These are phyloP conservation scores for Cardiospermum halicacabum DNA, from an alignment of 345 rosid species.

Conservation along the genomic window DNA sequence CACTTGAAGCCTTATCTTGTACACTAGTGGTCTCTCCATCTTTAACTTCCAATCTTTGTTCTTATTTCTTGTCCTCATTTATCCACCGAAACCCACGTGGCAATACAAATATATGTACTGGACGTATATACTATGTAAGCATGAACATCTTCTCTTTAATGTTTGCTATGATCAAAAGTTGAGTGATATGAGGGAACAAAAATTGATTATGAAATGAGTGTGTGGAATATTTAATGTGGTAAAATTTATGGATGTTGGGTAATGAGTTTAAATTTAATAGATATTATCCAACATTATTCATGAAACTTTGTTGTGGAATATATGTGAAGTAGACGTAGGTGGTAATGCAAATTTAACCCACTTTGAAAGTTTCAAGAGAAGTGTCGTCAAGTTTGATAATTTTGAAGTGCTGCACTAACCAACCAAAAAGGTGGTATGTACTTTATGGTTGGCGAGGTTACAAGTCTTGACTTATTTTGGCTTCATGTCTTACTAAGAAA, in stretches of 20 bases:
- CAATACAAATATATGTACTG: no score
- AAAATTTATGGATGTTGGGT: no score
- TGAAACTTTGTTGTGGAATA: conserved; percentile 15
- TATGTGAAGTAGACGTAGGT: conserved; percentile 4
- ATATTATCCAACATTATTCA: no score
- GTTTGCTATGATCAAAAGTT: no score
- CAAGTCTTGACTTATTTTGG: background rate
- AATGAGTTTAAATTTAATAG: no score
- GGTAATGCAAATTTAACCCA: conserved; percentile 17
- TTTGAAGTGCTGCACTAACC: background rate
- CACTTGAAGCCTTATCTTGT: background rate
- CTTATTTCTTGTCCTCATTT: background rate
- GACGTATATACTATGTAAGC: no score
- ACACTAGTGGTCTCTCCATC: conserved; percentile 15
- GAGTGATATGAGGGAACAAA: no score
- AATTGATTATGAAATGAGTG: no score
- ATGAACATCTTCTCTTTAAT: no score
- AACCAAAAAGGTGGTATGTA: background rate
- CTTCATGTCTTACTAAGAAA: no score
- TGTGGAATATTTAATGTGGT: no score
- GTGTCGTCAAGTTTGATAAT: conserved; percentile 17
- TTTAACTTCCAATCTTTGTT: conserved; percentile 7
- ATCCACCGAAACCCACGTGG: background rate
- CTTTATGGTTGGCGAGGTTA: background rate
- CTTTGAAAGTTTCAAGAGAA: background rate